phyloP scores from a whole-genome alignment of 768 basidiomycete genomes.

The Suillus alpinus region DNA sequence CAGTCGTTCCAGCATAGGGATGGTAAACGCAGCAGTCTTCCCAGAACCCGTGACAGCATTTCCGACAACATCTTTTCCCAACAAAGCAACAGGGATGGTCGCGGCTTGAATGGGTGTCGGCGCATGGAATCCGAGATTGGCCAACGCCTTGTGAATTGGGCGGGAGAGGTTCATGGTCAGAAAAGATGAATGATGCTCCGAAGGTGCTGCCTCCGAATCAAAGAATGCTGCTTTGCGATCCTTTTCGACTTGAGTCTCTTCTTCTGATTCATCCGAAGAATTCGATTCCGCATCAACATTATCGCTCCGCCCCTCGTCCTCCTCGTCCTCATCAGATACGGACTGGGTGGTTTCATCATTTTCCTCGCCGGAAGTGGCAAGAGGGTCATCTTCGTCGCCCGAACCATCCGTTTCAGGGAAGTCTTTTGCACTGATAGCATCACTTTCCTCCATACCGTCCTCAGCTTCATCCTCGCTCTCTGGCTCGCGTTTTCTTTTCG shows the following conservation, averaged over 20 bases:
- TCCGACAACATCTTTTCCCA: constrained; percentile 96
- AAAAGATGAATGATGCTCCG: constrained; percentile 73
- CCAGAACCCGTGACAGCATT: constrained; percentile 96
- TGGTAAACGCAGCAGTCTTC: constrained; percentile 96
- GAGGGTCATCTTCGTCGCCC: constrained; percentile 26
- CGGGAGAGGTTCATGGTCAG: constrained; percentile 93
- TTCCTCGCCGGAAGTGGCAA: constrained; percentile 31
- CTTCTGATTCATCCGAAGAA: constrained; percentile 62
- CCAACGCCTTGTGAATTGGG: constrained; percentile 86
- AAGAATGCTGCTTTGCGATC: constrained; percentile 88
- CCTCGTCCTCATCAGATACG: constrained; percentile 34
- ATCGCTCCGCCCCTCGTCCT: constrained; percentile 32
- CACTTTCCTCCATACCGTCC: constrained; percentile 33
- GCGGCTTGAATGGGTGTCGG: constrained; percentile 97
- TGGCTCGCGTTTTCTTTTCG: constrained; percentile 61
- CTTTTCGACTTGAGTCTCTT: constrained; percentile 54
- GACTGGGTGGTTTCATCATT: constrained; percentile 31
- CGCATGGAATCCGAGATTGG: constrained; percentile 72
- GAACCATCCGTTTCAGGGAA: constrained; percentile 28
- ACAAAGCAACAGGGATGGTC: constrained; percentile 88
- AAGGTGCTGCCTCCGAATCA: constrained; percentile 49
- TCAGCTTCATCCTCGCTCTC: constrained; percentile 35
- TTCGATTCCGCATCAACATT: constrained; percentile 31
- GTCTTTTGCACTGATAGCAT: constrained; percentile 1
- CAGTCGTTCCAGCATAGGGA: constrained; percentile 91